Conservation (phyloP, 176 grass and related monocot genomes). For the Musa troglodytarum region DNA sequence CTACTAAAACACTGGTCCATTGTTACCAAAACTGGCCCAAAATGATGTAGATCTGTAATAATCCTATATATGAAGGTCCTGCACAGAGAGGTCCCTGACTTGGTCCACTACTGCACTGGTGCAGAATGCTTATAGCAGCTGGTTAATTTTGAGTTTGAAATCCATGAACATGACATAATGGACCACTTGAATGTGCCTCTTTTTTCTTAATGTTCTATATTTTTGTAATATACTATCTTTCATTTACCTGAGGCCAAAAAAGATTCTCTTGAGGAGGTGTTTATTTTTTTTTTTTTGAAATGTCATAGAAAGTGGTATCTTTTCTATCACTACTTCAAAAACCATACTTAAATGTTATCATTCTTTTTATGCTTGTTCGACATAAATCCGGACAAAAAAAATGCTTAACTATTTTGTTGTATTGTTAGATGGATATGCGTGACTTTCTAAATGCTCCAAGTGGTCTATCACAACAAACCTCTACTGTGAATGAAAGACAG, state of each 20-base stretch:
- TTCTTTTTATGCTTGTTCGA: neutral
- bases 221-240: neutral
- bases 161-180: neutral
- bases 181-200: neutral
- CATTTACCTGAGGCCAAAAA: neutral
- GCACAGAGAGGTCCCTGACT: no score
- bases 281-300: neutral
- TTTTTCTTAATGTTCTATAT: neutral
- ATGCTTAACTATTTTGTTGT: neutral
- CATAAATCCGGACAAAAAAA: neutral
- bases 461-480: conserved; percentile 54
- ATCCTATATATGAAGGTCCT: no score
- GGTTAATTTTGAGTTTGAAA: no score
- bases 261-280: neutral
- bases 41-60: no score
- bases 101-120: no score
- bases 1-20: no score
- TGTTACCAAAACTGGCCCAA: no score
- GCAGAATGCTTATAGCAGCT: no score
- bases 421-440: conserved; percentile 82
- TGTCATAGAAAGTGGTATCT: neutral
- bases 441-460: conserved; percentile 93
- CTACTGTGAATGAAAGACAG: conserved; percentile 43
- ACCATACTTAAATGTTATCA: neutral
- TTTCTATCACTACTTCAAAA: neutral